Base-by-base conservation (phyloP, 345 rosid species). In the Bretschneidera sinensis region DNA sequence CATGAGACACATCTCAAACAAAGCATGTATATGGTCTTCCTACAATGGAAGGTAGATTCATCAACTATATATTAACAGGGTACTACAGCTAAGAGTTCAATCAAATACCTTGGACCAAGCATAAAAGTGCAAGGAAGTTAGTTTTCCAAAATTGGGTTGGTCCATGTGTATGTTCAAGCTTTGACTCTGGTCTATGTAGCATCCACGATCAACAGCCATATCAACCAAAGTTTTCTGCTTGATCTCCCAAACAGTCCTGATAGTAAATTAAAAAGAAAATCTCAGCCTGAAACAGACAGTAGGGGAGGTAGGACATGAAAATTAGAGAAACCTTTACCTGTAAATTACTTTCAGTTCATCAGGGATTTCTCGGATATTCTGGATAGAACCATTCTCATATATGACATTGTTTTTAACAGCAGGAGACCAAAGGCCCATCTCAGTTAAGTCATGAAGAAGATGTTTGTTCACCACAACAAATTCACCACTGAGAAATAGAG, bases 221-320 rank as follows among this genome's bases (percentile, higher is more conserved):
- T 89, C 97, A 11, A 91, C 98, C 69, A 91, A 48, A 0, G 84
- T 86, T 82, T 67, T 88, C 71, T 91, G 98, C 80, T 83, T 91
- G 79, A 88, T 91, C 82, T 91, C 98, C 98, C 98, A 91, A 9
- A 91, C 98, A 33, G 96, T 91, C 88, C 96, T 91, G 67, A 54
- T 21, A 0, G 60, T 15, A 72, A 52, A 54, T 22, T 21, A 56
- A 2, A 43, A 52, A 28, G 58, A 52, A 0, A 24, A 33, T 18
- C 2, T 71, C 31, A 65, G 66, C 47, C 17, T 31, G 0, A 55
- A 2, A 8, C 45, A 43, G 17, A 51, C 17, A 28, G 17, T 1
- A 14, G 15, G 21, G 52, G 15, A 17, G 24, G 2, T 22, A 61
- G 25, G 24, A 50, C 23, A 43, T 14, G 17, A 18, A 35, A 20